phyloP scores from a whole-genome alignment of 139 green algal genomes.

The Yamagishiella unicocca region DNA sequence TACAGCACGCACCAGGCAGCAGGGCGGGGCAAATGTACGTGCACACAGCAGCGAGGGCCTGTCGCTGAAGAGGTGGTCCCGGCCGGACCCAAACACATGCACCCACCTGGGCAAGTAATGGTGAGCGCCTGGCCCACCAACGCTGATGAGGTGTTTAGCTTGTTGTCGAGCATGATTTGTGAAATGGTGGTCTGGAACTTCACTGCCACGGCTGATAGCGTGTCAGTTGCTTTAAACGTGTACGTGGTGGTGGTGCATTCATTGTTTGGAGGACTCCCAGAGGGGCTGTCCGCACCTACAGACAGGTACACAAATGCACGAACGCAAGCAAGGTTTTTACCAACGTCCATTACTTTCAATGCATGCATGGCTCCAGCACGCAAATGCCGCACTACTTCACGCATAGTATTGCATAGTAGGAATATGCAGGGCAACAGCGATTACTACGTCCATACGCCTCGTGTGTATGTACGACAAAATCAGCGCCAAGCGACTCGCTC shows the following conservation, averaged over 20 bases:
- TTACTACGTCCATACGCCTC: too few relatives aligned
- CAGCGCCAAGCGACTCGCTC: too few relatives aligned
- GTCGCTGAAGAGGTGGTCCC: too few relatives aligned
- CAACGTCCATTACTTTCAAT: background rate
- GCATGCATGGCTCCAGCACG: background rate
- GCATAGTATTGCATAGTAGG: too few relatives aligned
- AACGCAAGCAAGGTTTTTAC: background rate
- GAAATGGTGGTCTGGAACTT: background rate
- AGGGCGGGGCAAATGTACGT: too few relatives aligned
- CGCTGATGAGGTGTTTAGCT: background rate
- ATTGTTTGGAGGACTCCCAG: background rate
- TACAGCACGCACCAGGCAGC: too few relatives aligned
- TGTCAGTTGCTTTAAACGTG: background rate
- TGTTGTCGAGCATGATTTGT: constrained; percentile 7
- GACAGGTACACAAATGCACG: background rate
- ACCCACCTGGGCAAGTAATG: background rate
- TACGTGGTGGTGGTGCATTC: background rate
- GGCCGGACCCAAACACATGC: too few relatives aligned
- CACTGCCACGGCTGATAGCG: background rate
- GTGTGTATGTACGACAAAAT: too few relatives aligned
- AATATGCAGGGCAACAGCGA: too few relatives aligned
- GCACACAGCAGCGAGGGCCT: too few relatives aligned
- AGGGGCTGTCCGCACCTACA: background rate
- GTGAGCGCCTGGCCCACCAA: background rate
- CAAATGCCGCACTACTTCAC: background rate